These are phyloP conservation scores for Aquilaria sinensis DNA, from an alignment of 345 rosid species.

Conservation along the genomic window DNA sequence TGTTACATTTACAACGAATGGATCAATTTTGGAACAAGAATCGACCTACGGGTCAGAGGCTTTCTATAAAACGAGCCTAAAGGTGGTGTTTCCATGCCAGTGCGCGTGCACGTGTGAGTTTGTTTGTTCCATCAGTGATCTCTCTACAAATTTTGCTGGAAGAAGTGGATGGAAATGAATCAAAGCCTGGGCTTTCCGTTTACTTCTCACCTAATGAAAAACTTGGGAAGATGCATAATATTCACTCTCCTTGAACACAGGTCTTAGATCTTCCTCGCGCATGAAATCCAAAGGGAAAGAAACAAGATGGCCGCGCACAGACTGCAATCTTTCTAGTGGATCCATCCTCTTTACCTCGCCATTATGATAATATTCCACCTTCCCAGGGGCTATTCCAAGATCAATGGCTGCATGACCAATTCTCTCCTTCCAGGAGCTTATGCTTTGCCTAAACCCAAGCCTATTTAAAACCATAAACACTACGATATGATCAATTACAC, in stretches of 20 bases:
- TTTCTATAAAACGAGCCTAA: too few species aligned
- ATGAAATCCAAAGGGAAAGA: conserved; percentile 84
- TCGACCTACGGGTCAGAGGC: too few species aligned
- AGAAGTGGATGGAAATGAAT: too few species aligned
- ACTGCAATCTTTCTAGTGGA: conserved; percentile 55
- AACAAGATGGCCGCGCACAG: conserved; percentile 75
- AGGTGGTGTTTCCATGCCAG: too few species aligned
- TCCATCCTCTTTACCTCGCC: conserved; percentile 48
- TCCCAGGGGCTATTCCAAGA: conserved; percentile 70
- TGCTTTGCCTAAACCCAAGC: conserved; percentile 53
- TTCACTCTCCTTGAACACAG: conserved; percentile 84
- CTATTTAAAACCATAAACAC: conserved; percentile 24
- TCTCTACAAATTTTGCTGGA: too few species aligned
- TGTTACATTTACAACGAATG: too few species aligned
- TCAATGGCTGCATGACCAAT: conserved; percentile 76
- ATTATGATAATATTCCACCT: conserved; percentile 56
- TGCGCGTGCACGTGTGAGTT: too few species aligned
- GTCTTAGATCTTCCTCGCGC: conserved; percentile 85
- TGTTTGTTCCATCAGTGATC: too few species aligned
- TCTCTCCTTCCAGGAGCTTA: conserved; percentile 58
- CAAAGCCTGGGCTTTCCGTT: too few species aligned
- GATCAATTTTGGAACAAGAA: too few species aligned
- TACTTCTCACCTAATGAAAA: conserved; percentile 39
- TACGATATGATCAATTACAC: too few species aligned
- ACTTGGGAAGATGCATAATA: conserved; percentile 84